Base-by-base conservation (phyloP, 495 filamentous ascomycete species). In the Daldinia loculata region DNA sequence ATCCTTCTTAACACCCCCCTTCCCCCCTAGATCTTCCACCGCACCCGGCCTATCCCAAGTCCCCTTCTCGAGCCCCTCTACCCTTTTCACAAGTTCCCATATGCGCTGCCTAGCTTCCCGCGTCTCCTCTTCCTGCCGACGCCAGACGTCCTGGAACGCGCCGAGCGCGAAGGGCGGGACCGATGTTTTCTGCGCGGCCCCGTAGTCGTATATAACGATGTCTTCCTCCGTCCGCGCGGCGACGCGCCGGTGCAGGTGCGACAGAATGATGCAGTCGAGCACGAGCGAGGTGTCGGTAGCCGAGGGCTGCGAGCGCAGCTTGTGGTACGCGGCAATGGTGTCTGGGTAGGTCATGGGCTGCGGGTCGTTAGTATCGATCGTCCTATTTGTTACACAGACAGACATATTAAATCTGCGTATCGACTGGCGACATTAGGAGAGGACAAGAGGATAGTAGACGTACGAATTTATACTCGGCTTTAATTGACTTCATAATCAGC, bases 321-420 rank as follows among this genome's bases (percentile, higher is more conserved):
- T 97, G 79, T 98, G 95, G 74, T 94, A 94, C 7, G 95, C 91
- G 0, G 93, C 92, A 55, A 98, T 88, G 57, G 85, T 89, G 81
- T 98, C 94, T 0, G 95, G 94, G 74, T 87, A 96, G 56, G 85
- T 90, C 88, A 97, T 92, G 9, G 95, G 94, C 94, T 97, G 45
- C 52, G 51, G 55, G 19, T 43, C 22, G 11, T 1, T 52, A 6
- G 50, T 48, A 48, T 48, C 6, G 9, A 34, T 34, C 32, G 32
- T 34, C 32, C 12, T 34, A 6, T 9, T 32, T 3, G 12, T 34
- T 3, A 0, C 27, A 29, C 9, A 34, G 32, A 34, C 32, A 11
- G 9, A 34, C 5, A 29, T 6, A 29, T 29, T 29, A 29, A 29
- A 29, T 29, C 27, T 6, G 27, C 5, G 5, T 29, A 6, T 29